Base-by-base conservation (phyloP, 2,329 filamentous ascomycete species). In the Ophiostoma angusticollis region DNA sequence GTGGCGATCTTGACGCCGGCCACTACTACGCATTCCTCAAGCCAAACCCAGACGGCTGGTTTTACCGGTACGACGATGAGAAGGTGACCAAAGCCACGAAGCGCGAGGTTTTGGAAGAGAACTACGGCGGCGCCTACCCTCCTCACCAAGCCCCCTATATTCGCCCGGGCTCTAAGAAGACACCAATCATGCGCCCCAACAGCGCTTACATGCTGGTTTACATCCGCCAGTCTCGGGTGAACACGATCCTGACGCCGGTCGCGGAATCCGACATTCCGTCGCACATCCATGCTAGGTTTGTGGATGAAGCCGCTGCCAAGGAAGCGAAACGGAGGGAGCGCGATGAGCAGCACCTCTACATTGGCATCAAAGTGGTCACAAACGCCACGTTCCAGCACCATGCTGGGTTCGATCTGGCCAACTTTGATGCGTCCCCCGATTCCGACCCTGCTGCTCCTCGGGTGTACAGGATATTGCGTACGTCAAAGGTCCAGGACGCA, bases 171-270 rank as follows among this genome's bases (percentile, higher is more conserved):
- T 51, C 68, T 35, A 76, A 73, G 56, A 71, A 72, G 53, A 30
- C 64, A 4, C 72, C 74, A 2, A 58, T 75, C 50, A 70, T 79
- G 61, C 69, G 76, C 39, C 73, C 77, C 44, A 80, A 78, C 60
- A 98, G 87, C 57, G 93, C 91, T 5, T 98, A 98, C 67, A 98
- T 98, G 91, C 63, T 98, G 67, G 93, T 98, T 2, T 98, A 98
- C 55, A 85, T 98, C 48, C 80, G 91, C 32, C 84, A 94, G 56
- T 82, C 80, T 37, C 75, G 80, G 41, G 61, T 93, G n/a, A 83
- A 94, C 53, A 71, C 83, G 48, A 79, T 96, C 34, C 68, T 98
- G 38, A 74, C 80, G 30, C 74, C 78, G 0, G 81, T 91, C 27
- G 70, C 73, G n/a, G 70, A 80, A 47, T 72, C 81, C 2, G 80